Evolutionary conservation across 106 monocot species (phyloP).

Genomic region (Ottelia alismoides): DNA sequence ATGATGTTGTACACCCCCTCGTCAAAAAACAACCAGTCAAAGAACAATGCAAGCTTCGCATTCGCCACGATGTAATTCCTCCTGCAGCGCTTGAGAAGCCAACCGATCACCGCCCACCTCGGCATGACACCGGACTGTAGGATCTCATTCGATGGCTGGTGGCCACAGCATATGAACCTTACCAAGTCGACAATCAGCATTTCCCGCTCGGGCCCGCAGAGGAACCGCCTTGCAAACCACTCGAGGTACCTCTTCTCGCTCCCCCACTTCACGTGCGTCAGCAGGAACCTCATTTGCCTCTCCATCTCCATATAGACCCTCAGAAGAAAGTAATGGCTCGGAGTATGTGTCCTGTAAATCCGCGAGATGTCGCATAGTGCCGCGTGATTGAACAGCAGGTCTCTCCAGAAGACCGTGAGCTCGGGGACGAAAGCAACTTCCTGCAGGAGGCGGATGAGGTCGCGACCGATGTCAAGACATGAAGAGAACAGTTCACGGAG

Average conservation of each 20-base stretch:
- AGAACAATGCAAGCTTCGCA: constrained; percentile 83
- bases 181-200: constrained; percentile 28
- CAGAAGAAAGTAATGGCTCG: constrained; percentile 33
- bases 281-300: constrained; percentile 56
- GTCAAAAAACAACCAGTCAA: constrained; percentile 90
- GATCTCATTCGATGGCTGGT: constrained; percentile 53
- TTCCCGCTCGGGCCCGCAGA: constrained; percentile 42
- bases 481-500: constrained; percentile 42
- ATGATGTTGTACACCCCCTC: constrained; percentile 41
- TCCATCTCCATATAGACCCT: constrained; percentile 64
- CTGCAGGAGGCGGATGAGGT: constrained; percentile 60
- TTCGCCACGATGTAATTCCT: constrained; percentile 54
- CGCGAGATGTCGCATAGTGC: constrained; percentile 37
- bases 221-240: constrained; percentile 72
- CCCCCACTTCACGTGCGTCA: constrained; percentile 67
- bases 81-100: constrained; percentile 66
- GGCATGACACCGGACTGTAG: constrained; percentile 45
- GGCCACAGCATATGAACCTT: constrained; percentile 64
- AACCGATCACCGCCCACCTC: constrained; percentile 82
- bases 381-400: constrained; percentile 31
- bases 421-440: constrained; percentile 56
- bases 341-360: constrained; percentile 34
- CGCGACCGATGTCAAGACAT: constrained; percentile 54
- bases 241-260: constrained; percentile 62
- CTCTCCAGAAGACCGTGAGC: constrained; percentile 57